A percentile compares a stretch with the other conserved stretches of the same genome.
These are phyloP conservation scores for Graphium sp. DNA, from an alignment of 2,329 filamentous ascomycete species.

Conservation along the genomic window DNA sequence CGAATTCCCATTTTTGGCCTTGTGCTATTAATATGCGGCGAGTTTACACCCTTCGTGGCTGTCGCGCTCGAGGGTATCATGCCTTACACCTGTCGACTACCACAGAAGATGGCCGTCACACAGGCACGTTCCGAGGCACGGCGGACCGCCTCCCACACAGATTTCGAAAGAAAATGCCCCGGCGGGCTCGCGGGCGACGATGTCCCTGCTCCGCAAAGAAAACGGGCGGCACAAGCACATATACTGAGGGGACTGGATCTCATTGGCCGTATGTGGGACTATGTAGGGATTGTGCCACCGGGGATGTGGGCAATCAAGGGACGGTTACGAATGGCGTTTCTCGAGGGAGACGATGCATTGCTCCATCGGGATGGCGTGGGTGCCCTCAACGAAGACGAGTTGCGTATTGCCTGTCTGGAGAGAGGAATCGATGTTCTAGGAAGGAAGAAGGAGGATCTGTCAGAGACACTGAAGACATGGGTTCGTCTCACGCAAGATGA, in stretches of 20 bases:
- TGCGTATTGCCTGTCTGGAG: slow-evolving; percentile 54
- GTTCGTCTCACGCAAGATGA: slow-evolving; percentile 23
- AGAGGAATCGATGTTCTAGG: slow-evolving; percentile 43
- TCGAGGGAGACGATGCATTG: slow-evolving; percentile 55
- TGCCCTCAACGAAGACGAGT: slow-evolving; percentile 44
- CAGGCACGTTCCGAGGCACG: slow-evolving; percentile 37
- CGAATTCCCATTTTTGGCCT: slow-evolving; percentile 65
- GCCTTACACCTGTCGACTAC: slow-evolving; percentile 70
- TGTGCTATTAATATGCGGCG: slow-evolving; percentile 62
- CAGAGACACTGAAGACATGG: slow-evolving; percentile 27
- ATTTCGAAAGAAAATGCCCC: slow-evolving; percentile 15
- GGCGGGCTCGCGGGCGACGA: slow-evolving; percentile 12
- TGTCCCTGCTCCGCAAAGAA: no score
- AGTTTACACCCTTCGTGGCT: slow-evolving; percentile 72
- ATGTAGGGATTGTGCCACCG: slow-evolving; percentile 26
- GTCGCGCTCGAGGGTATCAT: slow-evolving; percentile 53
- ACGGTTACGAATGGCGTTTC: slow-evolving; percentile 36
- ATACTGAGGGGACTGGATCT: slow-evolving; percentile 25
- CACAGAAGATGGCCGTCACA: slow-evolving; percentile 20
- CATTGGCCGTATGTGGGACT: slow-evolving; percentile 30
- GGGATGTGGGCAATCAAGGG: slow-evolving; percentile 37
- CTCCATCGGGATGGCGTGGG: slow-evolving; percentile 42
- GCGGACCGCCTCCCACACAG: slow-evolving; percentile 29
- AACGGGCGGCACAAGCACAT: slow-evolving; percentile 18
- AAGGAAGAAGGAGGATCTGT: slow-evolving; percentile 39